Base-by-base conservation (phyloP, 495 filamentous ascomycete species). In the Neurospora sp. region DNA sequence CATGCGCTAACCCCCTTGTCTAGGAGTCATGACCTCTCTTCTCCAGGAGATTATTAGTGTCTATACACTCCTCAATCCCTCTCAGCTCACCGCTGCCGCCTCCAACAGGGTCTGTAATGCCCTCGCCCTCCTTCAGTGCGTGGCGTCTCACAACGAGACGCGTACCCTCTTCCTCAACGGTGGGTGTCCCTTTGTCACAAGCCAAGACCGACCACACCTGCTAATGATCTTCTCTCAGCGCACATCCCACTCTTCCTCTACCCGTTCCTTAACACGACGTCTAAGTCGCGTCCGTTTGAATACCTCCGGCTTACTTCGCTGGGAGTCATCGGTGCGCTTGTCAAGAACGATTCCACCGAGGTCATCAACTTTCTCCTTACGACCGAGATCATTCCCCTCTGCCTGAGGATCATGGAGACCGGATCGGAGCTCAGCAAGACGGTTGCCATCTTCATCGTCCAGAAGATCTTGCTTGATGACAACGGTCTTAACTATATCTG, bases 371-470 rank as follows among this genome's bases (percentile, higher is more conserved):
- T 99, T 82, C 90, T 99, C 39, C 88, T 99, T 16, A 98, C 96
- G 3, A 99, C 96, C 39, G 96, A 99, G 82, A 99, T 99, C 76
- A 99, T 99, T 71, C 96, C 96, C 7, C 88, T 99, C 4, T 99
- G 96, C 79, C 92, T 99, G 37, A 90, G 96, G 40, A 98, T 99
- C 78, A 99, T 99, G 96, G 96, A 99, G 85, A 99, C 96, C 0
- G 96, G 96, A 40, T 98, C 96, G 0, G 96, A 99, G 80, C 86
- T 99, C 61, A 97, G 94, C 86, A 99, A 99, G 85, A 99, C 96
- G 1, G 96, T 99, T 9, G 96, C 96, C 42, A 99, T 99, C 74
- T 99, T 99, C 84, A 99, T 99, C 77, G 96, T 99, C n/a, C 96
- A 99, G 84, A 99, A 99, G 83, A 99, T 99, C 41, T 84, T 99